phyloP scores from a whole-genome alignment of 805 yeast species.

The Babjeviella inositovora region DNA sequence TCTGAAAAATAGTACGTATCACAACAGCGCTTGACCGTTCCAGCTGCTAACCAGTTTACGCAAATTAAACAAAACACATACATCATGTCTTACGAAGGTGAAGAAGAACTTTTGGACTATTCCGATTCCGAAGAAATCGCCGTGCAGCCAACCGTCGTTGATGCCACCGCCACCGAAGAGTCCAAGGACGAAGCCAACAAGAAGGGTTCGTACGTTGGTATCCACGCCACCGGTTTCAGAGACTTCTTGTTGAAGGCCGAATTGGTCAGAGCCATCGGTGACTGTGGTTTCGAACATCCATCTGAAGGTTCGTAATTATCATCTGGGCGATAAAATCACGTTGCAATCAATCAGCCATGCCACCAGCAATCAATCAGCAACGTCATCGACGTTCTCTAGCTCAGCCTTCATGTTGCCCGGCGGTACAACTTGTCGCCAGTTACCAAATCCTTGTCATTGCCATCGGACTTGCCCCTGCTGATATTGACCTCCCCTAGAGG shows the following conservation, averaged over 20 bases:
- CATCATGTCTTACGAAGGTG: constrained; percentile 84
- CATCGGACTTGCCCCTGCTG: no score
- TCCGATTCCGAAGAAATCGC: constrained; percentile 96
- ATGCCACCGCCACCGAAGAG: constrained; percentile 22
- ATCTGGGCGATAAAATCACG: no score
- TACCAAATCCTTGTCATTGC: no score
- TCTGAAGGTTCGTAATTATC: constrained; percentile 95
- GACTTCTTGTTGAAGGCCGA: constrained; percentile 96
- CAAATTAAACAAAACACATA: constrained; percentile 1
- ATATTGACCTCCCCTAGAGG: no score
- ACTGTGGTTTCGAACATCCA: constrained; percentile 99
- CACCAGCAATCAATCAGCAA: no score
- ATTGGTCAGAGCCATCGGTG: constrained; percentile 91
- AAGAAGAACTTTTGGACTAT: constrained; percentile 98
- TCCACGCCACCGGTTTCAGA: constrained; percentile 96
- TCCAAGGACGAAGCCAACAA: constrained; percentile 51
- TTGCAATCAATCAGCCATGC: no score
- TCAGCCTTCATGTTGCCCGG: no score
- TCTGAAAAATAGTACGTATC: neutral
- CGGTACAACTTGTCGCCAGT: no score
- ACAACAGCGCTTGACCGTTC: no score
- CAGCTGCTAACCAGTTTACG: neutral
- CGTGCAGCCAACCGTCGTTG: constrained; percentile 33
- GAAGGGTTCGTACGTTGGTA: constrained; percentile 96
- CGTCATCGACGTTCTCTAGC: no score